Conservation (phyloP, 164 flowering plant genomes). For the Nymphaea thermarum region DNA sequence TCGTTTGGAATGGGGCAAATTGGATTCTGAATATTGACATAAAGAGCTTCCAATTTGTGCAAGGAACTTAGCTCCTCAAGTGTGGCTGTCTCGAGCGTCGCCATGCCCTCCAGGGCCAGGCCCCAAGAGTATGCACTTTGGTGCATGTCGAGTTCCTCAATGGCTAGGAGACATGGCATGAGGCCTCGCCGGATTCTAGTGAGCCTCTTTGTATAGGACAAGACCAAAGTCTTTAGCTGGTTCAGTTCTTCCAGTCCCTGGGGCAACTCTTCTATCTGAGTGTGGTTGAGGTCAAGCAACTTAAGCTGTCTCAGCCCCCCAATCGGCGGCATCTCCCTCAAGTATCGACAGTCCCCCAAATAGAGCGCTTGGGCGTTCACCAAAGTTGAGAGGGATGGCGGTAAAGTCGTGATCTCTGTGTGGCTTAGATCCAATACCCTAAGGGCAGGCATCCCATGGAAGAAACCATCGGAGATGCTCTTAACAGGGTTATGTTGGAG, state of each 20-base stretch:
- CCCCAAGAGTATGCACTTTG: neutral
- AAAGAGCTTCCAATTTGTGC: neutral
- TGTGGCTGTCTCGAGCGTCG: neutral
- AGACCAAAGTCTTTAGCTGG: neutral
- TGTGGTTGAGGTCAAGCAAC: constrained; percentile 1
- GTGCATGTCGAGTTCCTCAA: constrained; percentile 4
- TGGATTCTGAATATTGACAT: neutral
- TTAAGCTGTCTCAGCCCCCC: constrained; percentile 3
- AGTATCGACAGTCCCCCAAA: neutral
- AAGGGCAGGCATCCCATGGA: constrained; percentile 2
- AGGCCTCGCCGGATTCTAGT: constrained; percentile 1
- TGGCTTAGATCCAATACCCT: constrained; percentile 1
- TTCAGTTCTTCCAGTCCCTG: neutral
- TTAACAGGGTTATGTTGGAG: neutral
- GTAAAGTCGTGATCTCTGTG: constrained; percentile 1
- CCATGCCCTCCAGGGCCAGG: constrained; percentile 2
- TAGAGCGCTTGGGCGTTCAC: constrained; percentile 1
- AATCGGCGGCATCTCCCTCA: constrained; percentile 1
- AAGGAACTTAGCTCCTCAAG: constrained; percentile 1
- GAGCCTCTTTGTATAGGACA: constrained; percentile 1
- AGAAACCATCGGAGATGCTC: neutral
- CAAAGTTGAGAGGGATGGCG: constrained; percentile 2
- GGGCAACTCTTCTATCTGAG: constrained; percentile 3
- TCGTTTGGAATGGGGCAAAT: neutral
- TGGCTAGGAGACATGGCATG: neutral